phyloP scores from a whole-genome alignment of 352 stramenopile genomes.

The Pythium rishiriense region DNA sequence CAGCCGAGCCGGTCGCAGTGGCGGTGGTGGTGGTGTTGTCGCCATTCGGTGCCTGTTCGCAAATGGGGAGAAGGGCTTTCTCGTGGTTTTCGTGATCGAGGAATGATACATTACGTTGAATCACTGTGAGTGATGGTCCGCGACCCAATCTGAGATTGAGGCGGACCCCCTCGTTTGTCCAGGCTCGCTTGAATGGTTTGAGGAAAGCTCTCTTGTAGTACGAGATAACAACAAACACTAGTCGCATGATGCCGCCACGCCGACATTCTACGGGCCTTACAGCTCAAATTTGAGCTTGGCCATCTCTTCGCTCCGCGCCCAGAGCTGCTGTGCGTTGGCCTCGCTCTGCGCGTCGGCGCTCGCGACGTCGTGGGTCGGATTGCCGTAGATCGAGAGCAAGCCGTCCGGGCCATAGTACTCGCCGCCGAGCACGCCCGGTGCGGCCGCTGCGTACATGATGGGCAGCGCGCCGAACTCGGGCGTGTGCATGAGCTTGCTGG shows the following conservation, averaged over 20 bases:
- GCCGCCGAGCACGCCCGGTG: slow-evolving; percentile 25
- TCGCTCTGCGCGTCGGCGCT: slow-evolving; percentile 36
- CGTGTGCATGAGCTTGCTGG: slow-evolving; percentile 39
- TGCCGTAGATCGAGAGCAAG: slow-evolving; percentile 33
- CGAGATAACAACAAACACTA: too few species aligned
- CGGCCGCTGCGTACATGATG: slow-evolving; percentile 48
- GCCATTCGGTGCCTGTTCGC: too few species aligned
- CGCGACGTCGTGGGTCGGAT: slow-evolving; percentile 22
- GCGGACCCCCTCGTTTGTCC: background rate
- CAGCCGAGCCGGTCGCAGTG: background rate
- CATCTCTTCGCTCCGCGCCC: slow-evolving; percentile 45
- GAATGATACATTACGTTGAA: too few species aligned
- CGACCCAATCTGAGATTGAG: too few species aligned
- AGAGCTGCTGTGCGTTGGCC: slow-evolving; percentile 33
- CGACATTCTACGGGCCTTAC: background rate
- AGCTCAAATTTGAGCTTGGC: slow-evolving; percentile 21
- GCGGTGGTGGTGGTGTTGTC: background rate
- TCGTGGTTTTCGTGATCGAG: too few species aligned
- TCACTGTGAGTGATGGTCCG: background rate
- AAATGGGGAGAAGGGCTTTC: too few species aligned
- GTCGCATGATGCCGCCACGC: too few species aligned
- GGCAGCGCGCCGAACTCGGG: slow-evolving; percentile 45
- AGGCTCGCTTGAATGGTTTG: too few species aligned
- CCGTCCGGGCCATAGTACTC: slow-evolving; percentile 39
- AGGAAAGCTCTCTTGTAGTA: too few species aligned